Base-by-base conservation (phyloP, 164 flowering plant species). In the Annona squamosa region DNA sequence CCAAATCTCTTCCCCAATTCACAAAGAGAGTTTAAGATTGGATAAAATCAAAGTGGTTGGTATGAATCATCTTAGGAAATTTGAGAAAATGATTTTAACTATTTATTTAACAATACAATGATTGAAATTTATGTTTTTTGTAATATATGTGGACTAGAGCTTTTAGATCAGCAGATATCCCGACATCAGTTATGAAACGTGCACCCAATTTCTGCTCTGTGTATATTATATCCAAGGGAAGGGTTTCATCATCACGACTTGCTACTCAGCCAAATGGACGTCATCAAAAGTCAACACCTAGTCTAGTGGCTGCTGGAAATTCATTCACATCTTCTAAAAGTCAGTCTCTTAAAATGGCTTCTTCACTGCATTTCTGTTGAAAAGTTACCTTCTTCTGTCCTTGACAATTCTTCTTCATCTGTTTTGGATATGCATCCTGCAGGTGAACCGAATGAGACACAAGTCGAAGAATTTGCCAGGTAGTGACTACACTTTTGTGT, bases 191-290 rank as follows among this genome's bases (percentile, higher is more conserved):
- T 65, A 69, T 69, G 6, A 77, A 69, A 59, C 46, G 47, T 43
- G 79, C 76, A 19, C 79, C 79, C 5, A 73, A 73, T 9, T 77
- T 77, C 67, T 73, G 76, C 67, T 73, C 79, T 46, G 48, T 77
- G 3, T 77, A 77, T 65, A 66, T 77, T 19, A 70, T 77, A 64
- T 56, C 76, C 4, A 77, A 77, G 59, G 79, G 79, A 65, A 77
- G 70, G 67, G 44, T 77, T 45, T 45, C 62, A 16, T 73, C 73
- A 13, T 26, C 57, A 26, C 66, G 76, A 47, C 56, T 66, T 17
- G 79, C 79, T 69, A 61, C 76, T 69, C 46, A 46, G 2, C 76
- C 79, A 47, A 77, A 64, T 48, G 73, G 46, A 48, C 44, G 46
- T 61, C 71, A 71, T 46, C 63, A 46, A 64, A 47, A 43, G 43